phyloP scores from a whole-genome alignment of 257 asterid species.

The Solanum okadae region DNA sequence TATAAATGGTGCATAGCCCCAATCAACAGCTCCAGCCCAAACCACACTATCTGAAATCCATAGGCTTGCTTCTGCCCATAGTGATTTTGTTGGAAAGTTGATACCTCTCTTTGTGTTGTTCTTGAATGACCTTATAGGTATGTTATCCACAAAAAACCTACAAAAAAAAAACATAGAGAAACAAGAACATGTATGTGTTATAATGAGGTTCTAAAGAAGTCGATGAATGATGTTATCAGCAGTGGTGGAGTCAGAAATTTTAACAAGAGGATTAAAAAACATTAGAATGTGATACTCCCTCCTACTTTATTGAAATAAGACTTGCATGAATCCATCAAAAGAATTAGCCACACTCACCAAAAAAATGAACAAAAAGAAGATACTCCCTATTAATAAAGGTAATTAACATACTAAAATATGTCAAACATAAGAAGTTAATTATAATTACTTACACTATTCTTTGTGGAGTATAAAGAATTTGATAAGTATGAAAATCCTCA shows the following conservation, averaged over 20 bases:
- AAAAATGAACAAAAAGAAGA: background rate
- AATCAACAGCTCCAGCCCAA: constrained; percentile 1
- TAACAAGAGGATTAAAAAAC: background rate
- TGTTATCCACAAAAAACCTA: background rate
- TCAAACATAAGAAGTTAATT: background rate
- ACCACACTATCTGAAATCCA: background rate
- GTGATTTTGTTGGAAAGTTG: background rate
- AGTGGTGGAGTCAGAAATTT: background rate
- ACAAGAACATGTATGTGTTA: background rate
- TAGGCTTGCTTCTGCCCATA: background rate
- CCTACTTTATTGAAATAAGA: background rate
- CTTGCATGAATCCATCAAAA: background rate
- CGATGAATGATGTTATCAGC: background rate
- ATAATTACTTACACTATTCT: background rate
- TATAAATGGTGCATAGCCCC: constrained; percentile 1
- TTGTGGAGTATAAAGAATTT: background rate
- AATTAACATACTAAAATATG: background rate
- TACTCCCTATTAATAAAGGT: background rate
- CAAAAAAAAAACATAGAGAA: background rate
- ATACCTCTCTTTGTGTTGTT: background rate
- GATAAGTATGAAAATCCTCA: background rate
- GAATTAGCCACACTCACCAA: background rate
- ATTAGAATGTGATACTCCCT: too few relatives aligned
- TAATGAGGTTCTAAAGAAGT: background rate
- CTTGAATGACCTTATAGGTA: background rate